A percentile compares a stretch with the other conserved stretches of the same genome.
These are phyloP conservation scores for Citrus australasica DNA, from an alignment of 345 rosid species.

Conservation along the genomic window DNA sequence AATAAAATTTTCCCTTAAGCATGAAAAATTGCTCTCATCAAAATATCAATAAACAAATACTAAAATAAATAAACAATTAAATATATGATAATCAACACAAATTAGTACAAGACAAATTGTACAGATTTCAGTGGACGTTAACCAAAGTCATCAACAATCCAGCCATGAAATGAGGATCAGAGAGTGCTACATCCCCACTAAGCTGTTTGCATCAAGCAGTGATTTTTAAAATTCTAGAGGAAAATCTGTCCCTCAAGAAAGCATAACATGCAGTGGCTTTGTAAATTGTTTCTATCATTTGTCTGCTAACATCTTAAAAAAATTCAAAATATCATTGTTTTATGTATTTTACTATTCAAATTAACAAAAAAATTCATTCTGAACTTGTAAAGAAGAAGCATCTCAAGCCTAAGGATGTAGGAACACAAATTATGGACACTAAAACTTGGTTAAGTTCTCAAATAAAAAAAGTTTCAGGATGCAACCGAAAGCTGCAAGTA, in stretches of 20 bases:
- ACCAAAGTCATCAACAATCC: background rate
- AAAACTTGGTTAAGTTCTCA: background rate
- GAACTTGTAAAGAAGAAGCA: background rate
- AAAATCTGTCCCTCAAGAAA: background rate
- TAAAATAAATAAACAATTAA: background rate
- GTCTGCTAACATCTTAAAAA: too few species aligned
- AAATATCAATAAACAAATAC: background rate
- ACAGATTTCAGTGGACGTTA: background rate
- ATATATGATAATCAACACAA: background rate
- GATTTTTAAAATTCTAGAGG: background rate
- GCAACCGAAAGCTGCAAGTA: background rate
- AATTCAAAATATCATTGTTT: too few species aligned
- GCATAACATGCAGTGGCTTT: background rate
- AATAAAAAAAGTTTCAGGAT: background rate
- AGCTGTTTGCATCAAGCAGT: background rate
- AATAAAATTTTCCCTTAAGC: background rate
- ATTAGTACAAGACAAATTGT: background rate
- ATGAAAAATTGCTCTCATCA: background rate
- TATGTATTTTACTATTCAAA: background rate
- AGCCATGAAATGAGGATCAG: background rate
- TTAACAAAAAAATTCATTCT: background rate
- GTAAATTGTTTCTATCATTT: background rate
- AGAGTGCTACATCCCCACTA: background rate
- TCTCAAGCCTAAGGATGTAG: background rate
- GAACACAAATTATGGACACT: background rate